Percentiles rank a stretch among this genome's conserved stretches.
Evolutionary conservation across 108 stramenopile genomes (phyloP).

Genomic region (Nitzschia palea): DNA sequence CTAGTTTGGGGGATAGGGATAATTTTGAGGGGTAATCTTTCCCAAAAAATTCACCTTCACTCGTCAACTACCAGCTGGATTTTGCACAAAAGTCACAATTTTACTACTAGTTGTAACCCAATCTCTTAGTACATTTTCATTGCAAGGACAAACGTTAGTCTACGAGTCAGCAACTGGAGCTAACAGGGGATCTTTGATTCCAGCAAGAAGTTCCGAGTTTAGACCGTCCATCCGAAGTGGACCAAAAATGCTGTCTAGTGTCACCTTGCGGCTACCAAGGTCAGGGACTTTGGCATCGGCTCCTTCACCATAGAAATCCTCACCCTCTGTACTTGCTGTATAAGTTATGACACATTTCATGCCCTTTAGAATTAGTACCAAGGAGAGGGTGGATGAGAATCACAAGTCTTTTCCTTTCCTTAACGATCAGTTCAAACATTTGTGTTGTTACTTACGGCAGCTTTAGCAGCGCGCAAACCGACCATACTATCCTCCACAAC

Average conservation of each 20-base stretch:
- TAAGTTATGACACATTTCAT: slow-evolving; percentile 90
- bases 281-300: slow-evolving; percentile 83
- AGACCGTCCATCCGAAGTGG: slow-evolving; percentile 54
- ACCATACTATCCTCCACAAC: slow-evolving; percentile 90
- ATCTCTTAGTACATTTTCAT: too few relatives aligned
- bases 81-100: too few relatives aligned
- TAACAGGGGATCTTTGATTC: slow-evolving; percentile 53
- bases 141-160: neutral
- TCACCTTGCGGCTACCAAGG: slow-evolving; percentile 61
- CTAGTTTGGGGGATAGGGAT: too few relatives aligned
- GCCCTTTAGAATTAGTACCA: slow-evolving; percentile 26
- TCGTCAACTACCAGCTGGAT: too few relatives aligned
- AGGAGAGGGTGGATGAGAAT: neutral
- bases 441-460: slow-evolving; percentile 71
- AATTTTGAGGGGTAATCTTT: too few relatives aligned
- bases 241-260: slow-evolving; percentile 70
- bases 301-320: slow-evolving; percentile 83
- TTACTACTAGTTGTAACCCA: too few relatives aligned
- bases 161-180: neutral
- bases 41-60: too few relatives aligned
- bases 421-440: neutral
- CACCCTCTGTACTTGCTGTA: slow-evolving; percentile 69
- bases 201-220: slow-evolving; percentile 61
- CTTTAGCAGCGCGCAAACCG: slow-evolving; percentile 85
- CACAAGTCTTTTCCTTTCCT: too few relatives aligned